Evolutionary conservation across 106 monocot species (phyloP), one percentile per base, ranked within the genome.

Genomic region (Dendrobium catenatum): DNA sequence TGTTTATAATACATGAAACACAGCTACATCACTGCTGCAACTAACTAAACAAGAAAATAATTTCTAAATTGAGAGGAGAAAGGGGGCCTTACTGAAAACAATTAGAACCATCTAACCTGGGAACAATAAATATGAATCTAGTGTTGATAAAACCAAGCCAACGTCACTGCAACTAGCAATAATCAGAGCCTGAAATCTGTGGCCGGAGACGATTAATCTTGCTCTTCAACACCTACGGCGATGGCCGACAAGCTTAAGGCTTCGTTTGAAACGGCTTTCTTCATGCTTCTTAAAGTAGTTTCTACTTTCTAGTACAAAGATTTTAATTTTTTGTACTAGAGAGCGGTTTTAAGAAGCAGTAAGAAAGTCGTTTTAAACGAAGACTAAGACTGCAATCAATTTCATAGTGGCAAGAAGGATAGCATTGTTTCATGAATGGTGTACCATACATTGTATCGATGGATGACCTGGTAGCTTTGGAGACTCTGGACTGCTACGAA

Each of bases 381-480:
- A 31, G 31, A 31, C 31, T 31, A 31, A 20, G 17, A 41, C 19
- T 42, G 76, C 49, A 15, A 49, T n/a, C 19, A 40, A 79, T 59
- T 47, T 72, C 77, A 84, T 11, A 33, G 31, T 73, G 84, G 66
- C 27, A 80, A 80, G 15, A 76, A 37, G 42, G 80, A 74, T 54
- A 73, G 76, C 76, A 55, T 80, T 80, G 80, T 37, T 77, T 86
- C 79, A 42, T 79, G 77, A 49, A 66, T n/a, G 31, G 31, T 31
- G 31, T 3, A 40, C 43, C 72, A 47, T 5, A 44, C 78, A n/a
- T 20, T 79, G 85, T 59, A 56, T 56, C 17, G 68, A 82, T 54
- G 85, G 68, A 80, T 84, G 79, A 3, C 84, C 86, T 10, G 85
- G 81, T 27, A 83, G 74, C 48, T 86, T 86, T 43, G 42, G 8